Evolutionary conservation across 345 rosid species (phyloP).

Genomic region (Sisymbrium irio): DNA sequence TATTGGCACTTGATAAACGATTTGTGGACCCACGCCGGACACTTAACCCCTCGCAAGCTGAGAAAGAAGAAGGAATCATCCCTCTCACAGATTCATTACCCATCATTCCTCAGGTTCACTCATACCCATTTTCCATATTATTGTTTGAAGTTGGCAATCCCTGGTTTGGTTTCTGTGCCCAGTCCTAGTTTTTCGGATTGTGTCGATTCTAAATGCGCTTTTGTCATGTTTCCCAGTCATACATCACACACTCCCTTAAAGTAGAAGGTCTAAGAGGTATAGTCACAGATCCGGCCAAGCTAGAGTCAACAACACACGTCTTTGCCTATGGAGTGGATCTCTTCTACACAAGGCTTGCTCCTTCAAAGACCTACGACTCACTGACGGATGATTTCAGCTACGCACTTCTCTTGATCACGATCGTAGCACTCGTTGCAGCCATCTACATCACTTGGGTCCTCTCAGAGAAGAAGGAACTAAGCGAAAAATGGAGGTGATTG

Average conservation of each 20-base stretch:
- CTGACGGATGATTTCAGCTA: slow-evolving; percentile 95
- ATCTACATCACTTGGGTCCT: slow-evolving; percentile 78
- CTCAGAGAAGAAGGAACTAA: slow-evolving; percentile 88
- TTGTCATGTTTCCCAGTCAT: slow-evolving; percentile 52
- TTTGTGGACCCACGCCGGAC: slow-evolving; percentile 93
- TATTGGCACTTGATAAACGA: slow-evolving; percentile 70
- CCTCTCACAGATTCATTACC: slow-evolving; percentile 93
- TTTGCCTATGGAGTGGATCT: slow-evolving; percentile 92
- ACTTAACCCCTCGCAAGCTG: slow-evolving; percentile 90
- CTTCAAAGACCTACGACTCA: slow-evolving; percentile 94
- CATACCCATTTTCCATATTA: not conserved
- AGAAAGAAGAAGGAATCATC: slow-evolving; percentile 92
- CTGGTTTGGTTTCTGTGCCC: not conserved
- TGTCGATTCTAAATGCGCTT: not conserved
- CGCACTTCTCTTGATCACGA: slow-evolving; percentile 83
- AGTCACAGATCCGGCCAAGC: slow-evolving; percentile 83
- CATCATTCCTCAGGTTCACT: slow-evolving; percentile 82
- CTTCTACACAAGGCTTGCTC: slow-evolving; percentile 87
- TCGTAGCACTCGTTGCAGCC: slow-evolving; percentile 77
- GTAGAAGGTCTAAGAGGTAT: slow-evolving; percentile 90
- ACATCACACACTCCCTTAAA: slow-evolving; percentile 69
- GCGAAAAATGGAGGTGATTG: slow-evolving; percentile 82
- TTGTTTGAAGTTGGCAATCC: not conserved
- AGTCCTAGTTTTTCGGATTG: not conserved
- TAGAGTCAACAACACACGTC: slow-evolving; percentile 89